phyloP scores from a whole-genome alignment of 345 rosid species.

The Rhizophora apiculata region DNA sequence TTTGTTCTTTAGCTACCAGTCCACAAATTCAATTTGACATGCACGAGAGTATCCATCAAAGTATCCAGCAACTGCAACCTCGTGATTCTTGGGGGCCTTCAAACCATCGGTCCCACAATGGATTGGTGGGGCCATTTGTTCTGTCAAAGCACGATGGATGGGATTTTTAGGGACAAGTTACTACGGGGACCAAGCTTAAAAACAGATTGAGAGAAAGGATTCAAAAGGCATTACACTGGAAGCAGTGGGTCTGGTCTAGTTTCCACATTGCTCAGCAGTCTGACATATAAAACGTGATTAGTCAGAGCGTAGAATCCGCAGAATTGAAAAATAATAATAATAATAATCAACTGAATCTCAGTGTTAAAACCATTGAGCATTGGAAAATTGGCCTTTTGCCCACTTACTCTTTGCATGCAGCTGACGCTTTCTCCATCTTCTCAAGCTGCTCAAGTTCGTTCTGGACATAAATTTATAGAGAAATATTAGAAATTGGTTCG shows the following conservation, averaged over 20 bases:
- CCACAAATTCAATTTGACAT: too few species aligned
- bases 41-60: slow-evolving; percentile 25
- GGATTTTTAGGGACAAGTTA: not conserved
- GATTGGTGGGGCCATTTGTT: slow-evolving; percentile 61
- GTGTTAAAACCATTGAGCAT: too few species aligned
- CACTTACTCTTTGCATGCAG: slow-evolving; percentile 71
- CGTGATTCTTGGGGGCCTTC: slow-evolving; percentile 59
- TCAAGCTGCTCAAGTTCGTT: slow-evolving; percentile 79
- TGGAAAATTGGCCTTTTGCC: not conserved
- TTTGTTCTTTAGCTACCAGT: too few species aligned
- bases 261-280: slow-evolving; percentile 56
- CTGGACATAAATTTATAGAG: slow-evolving; percentile 33
- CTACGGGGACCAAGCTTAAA: not conserved
- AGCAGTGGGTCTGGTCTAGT: slow-evolving; percentile 70
- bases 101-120: slow-evolving; percentile 91
- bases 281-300: slow-evolving; percentile 20
- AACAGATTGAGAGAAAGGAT: not conserved
- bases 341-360: too few species aligned
- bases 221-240: slow-evolving; percentile 43
- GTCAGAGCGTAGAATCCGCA: too few species aligned
- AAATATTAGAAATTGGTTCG: not conserved
- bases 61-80: slow-evolving; percentile 73
- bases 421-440: slow-evolving; percentile 63
- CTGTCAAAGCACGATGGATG: slow-evolving; percentile 35
- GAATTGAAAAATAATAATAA: too few species aligned